These are phyloP conservation scores for Entomophthora muscae DNA, from an alignment of 371 early-diverging fungal species.

Conservation along the genomic window DNA sequence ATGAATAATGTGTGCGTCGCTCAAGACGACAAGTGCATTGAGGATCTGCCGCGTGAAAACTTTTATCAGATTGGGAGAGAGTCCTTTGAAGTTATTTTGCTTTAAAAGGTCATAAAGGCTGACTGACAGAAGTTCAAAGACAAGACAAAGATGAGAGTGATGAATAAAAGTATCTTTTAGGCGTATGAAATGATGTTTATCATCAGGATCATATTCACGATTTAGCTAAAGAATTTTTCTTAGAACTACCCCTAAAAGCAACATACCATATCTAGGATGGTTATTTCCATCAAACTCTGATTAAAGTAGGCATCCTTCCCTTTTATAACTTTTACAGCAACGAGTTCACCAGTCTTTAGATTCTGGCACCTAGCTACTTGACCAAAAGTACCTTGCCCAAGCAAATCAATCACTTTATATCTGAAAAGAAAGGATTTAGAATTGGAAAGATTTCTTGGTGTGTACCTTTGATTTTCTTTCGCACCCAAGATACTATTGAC, in stretches of 20 bases:
- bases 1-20: conserved; percentile 72
- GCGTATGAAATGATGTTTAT: conserved; percentile 59
- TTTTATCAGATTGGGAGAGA: conserved; percentile 60
- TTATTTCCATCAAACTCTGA: conserved; percentile 89
- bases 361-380: conserved; percentile 89
- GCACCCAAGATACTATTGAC: conserved; percentile 83
- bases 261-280: conserved; percentile 56
- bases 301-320: conserved; percentile 90
- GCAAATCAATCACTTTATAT: conserved; percentile 68
- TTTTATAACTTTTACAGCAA: conserved; percentile 91
- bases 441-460: neutral
- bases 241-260: conserved; percentile 29
- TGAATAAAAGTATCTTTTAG: conserved; percentile 85
- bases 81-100: conserved; percentile 80
- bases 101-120: conserved; percentile 97
- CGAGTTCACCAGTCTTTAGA: conserved; percentile 66
- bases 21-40: conserved; percentile 58
- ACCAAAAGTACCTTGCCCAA: conserved; percentile 97
- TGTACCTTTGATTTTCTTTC: conserved; percentile 63
- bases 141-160: conserved; percentile 88
- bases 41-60: conserved; percentile 75
- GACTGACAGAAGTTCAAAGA: conserved; percentile 82
- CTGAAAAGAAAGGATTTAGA: conserved; percentile 13
- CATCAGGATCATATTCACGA: conserved; percentile 54
- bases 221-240: conserved; percentile 6